Base-by-base conservation (phyloP, 116 monocot species). In the Papilionanthe hybrid region DNA sequence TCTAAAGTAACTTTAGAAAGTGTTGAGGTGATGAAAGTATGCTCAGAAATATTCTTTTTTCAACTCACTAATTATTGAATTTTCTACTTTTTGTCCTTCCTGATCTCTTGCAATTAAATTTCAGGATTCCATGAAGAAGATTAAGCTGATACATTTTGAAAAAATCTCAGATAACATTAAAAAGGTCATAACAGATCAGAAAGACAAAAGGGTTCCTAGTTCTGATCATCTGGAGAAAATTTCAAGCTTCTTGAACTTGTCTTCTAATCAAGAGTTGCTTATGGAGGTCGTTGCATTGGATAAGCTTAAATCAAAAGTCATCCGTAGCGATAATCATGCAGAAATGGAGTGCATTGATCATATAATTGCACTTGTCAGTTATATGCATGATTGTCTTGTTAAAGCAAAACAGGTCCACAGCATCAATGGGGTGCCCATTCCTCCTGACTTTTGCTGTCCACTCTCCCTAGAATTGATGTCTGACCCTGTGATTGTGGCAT, bases 401-500 rank as follows among this genome's bases (percentile, higher is more conserved):
- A 85, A 87, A 75, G 67, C 81, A 60, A 90, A 91, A 58, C 93
- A 92, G 78, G 72, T 87, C 50, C 90, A 89, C 42, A 93, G 88
- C 81, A 90, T 88, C 60, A 87, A 93, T 57, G 87, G 85, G 27
- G 79, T 96, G n/a, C 83, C 90, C 32, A 93, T 93, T 77, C 96
- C 96, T 74, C 66, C 88, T 77, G 92, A 96, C 83, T 96, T 92
- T 42, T 93, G 96, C 69, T 96, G 96, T 49, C 96, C 96, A 9
- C 90, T 96, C 65, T 96, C 96, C 5, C 88, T 96, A 41, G 86
- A 96, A 78, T 78, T 96, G 78, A 96, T 96, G 96, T 91, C 90
- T 57, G 96, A 96, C 72, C 96, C 96, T 29, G 96, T 96, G 56
- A 96, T 96, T 82, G 93, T 93, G 49, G 88, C 90, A 53, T 96